Conservation (phyloP, 805 yeast genomes). For the Cyberlindnera mrakii region DNA sequence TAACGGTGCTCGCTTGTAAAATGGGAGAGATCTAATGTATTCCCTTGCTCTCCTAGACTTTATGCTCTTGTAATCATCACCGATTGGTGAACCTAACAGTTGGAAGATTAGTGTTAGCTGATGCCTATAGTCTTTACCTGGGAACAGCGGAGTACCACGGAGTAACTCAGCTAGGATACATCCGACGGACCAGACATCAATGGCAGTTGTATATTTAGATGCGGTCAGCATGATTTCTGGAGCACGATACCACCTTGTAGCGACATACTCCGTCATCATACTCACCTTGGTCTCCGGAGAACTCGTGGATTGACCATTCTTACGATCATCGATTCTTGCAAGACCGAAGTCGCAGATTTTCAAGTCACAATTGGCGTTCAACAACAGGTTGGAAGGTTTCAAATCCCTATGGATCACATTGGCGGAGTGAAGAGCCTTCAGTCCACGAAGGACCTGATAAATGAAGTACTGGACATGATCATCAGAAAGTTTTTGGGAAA, state of each 20-base stretch:
- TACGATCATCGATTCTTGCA: constrained; percentile 43
- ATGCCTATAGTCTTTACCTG: constrained; percentile 91
- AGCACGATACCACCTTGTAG: constrained; percentile 96
- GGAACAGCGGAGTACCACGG: constrained; percentile 81
- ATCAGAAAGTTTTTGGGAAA: constrained; percentile 78
- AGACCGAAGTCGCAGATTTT: constrained; percentile 93
- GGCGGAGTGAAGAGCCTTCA: constrained; percentile 90
- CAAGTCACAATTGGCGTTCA: constrained; percentile 89
- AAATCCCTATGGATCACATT: constrained; percentile 90
- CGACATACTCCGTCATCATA: constrained; percentile 94
- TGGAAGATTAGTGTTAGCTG: constrained; percentile 83
- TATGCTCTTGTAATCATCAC: constrained; percentile 69
- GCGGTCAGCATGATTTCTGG: constrained; percentile 96
- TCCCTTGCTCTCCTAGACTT: constrained; percentile 83
- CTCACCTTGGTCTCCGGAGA: constrained; percentile 60
- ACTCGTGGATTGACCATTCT: constrained; percentile 31
- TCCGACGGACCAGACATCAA: constrained; percentile 96
- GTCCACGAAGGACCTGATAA: constrained; percentile 84
- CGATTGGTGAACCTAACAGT: constrained; percentile 80
- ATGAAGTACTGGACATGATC: constrained; percentile 92
- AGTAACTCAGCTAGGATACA: constrained; percentile 91
- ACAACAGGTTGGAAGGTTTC: constrained; percentile 80
- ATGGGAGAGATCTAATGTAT: constrained; percentile 76
- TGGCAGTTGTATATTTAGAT: constrained; percentile 89
- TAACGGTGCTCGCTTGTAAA: constrained; percentile 54